Evolutionary conservation across 2,329 filamentous ascomycete genomes (phyloP), one percentile per base, ranked within the genome.

Genomic region (Hymenoscyphus scutula): DNA sequence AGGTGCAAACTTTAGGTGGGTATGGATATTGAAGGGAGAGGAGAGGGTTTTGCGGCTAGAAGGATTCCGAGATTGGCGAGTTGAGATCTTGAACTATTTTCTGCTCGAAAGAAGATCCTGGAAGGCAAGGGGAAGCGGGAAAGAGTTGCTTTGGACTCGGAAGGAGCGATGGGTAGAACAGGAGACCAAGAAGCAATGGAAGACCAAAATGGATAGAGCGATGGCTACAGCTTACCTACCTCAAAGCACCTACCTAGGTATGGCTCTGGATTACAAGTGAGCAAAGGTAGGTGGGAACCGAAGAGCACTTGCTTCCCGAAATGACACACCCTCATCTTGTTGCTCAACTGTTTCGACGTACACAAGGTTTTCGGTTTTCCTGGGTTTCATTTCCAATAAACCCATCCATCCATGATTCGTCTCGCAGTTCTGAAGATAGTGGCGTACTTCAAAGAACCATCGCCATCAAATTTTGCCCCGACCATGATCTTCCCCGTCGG

Each of bases 401-500:
- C 74, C 41, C 67, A 71, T 0, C 80, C 80, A 62, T 81, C 78
- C 73, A 82, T 80, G 53, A 81, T 63, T 62, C 79, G 71, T 48
- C 80, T 75, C 5, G 80, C 80, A 3, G 80, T 82, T 29, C 80
- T 74, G 66, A 77, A 81, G 1, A 82, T 78, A 0, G 76, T 80
- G 1, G 76, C 78, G 57, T 73, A 68, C 41, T 66, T 66, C 55
- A 81, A 68, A 1, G 62, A 56, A 0, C 77, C 79, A 5, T 72
- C 58, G 0, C 63, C 66, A 60, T 74, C 73, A 65, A 78, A 79
- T 5, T 73, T 69, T 2, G 78, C 77, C 7, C 75, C 76, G 3
- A 81, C 78, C 13, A 77, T 67, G 29, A 81, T 66, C 34, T 74
- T 79, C 2, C 81, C 80, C 63, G 79, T 80, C 1, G 80, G 76